phyloP scores from a whole-genome alignment of 345 rosid genomes.

The Eutrema japonicum region DNA sequence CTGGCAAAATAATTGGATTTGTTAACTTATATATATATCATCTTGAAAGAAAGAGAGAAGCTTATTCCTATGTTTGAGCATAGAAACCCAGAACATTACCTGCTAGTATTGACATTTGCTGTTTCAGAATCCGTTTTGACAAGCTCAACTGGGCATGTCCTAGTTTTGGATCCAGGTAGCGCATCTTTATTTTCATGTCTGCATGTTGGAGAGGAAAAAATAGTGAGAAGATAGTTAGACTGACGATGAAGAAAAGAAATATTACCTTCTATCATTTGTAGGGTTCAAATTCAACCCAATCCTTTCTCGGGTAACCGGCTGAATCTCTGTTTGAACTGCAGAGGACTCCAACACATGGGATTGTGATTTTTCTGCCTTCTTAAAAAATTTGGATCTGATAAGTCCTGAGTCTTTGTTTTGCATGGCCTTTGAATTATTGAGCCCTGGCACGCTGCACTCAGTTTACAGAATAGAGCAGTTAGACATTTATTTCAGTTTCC shows the following conservation, averaged over 20 bases:
- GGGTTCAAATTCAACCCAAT: constrained; percentile 31
- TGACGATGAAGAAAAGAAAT: neutral
- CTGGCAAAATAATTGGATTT: constrained; percentile 4
- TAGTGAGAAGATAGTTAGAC: constrained; percentile 15
- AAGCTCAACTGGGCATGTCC: constrained; percentile 38
- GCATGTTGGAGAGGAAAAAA: constrained; percentile 43
- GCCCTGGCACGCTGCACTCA: constrained; percentile 41
- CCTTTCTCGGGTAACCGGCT: constrained; percentile 43
- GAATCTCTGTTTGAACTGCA: constrained; percentile 38
- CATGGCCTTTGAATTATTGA: constrained; percentile 31
- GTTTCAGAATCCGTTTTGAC: constrained; percentile 42
- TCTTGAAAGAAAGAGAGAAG: constrained; percentile 24
- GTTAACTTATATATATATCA: constrained; percentile 21
- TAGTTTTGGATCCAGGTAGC: constrained; percentile 42
- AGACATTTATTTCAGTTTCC: constrained; percentile 15
- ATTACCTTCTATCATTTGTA: constrained; percentile 34
- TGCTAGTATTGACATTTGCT: constrained; percentile 37
- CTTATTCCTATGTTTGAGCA: constrained; percentile 16
- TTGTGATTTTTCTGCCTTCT: constrained; percentile 44
- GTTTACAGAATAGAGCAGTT: constrained; percentile 19
- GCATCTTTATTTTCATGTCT: constrained; percentile 31
- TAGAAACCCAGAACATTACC: constrained; percentile 41
- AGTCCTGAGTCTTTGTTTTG: constrained; percentile 51
- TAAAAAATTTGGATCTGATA: constrained; percentile 46
- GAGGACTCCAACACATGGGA: constrained; percentile 43